Base-by-base conservation (phyloP, 1,284 basidiomycete genomes). In the Taiwanofungus camphoratus region DNA sequence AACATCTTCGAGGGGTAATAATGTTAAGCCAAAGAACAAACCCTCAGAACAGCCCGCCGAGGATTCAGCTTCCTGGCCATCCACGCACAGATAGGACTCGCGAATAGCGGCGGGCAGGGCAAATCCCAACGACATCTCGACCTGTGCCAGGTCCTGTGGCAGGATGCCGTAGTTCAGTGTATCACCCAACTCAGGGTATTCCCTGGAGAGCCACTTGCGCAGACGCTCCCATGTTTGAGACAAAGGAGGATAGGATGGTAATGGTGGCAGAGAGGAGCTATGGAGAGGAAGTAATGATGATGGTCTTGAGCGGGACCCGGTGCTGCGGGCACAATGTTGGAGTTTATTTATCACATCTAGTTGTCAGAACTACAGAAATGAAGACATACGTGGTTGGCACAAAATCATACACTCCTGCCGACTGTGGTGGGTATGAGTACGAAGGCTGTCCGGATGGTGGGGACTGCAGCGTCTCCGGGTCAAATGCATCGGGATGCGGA, bases 151-250 rank as follows among this genome's bases (percentile, higher is more conserved):
- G 56, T 88, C 80, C 50, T 77, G 76, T 5, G 82, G 81, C 31
- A 83, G 71, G 48, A 89, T 87, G 49, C 89, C 89, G 52, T 85
- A 86, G 63, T 93, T 93, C 53, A 95, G 81, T 16, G 90, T 92
- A 61, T 95, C 91, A 32, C 87, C 85, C 15, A 95, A 77, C 58
- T 95, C 91, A 31, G 91, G 90, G 64, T 92, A 93, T 64, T 92
- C 82, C 47, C 80, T 76, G 46, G 66, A 69, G 20, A 94, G 79
- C 76, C 87, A 90, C 18, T 68, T 62, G 46, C 82, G 81, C 39
- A 95, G 72, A 23, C 91, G 82, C 52, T 76, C 71, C 86, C 91
- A 93, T 1, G 91, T 91, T 42, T 75, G 74, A 18, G 75, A 66
- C 18, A 93, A 68, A 19, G 89, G 81, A 3, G 91, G 88, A 61